A percentile compares a stretch with the other conserved stretches of the same genome.
Evolutionary conservation across 805 yeast species (phyloP).

Genomic region (Hanseniaspora osmophila): DNA sequence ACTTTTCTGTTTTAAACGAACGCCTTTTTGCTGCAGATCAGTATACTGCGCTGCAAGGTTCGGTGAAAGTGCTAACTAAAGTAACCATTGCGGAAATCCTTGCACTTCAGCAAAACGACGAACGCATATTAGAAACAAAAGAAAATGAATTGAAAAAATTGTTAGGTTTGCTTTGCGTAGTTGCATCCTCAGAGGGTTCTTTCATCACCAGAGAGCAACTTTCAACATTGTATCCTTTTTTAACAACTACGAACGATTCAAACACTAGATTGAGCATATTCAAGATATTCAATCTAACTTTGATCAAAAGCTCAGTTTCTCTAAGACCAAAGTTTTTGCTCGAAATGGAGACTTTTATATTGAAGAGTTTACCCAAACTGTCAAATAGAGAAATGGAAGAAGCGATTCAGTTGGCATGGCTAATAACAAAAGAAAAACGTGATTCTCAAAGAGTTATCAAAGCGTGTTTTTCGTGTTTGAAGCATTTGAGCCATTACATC

Average conservation of each 20-base stretch:
- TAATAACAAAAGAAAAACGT: slow-evolving; percentile 31
- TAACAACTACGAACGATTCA: slow-evolving; percentile 36
- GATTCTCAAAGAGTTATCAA: slow-evolving; percentile 38
- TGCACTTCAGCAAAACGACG: slow-evolving; percentile 20
- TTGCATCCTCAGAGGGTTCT: slow-evolving; percentile 34
- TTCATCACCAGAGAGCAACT: slow-evolving; percentile 57
- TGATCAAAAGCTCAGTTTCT: slow-evolving; percentile 27
- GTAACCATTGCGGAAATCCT: slow-evolving; percentile 16
- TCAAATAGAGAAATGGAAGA: slow-evolving; percentile 47
- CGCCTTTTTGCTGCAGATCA: slow-evolving; percentile 10
- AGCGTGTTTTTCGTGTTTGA: slow-evolving; percentile 52
- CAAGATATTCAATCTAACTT: slow-evolving; percentile 36
- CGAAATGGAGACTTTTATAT: slow-evolving; percentile 36
- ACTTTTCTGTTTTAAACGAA: slow-evolving; percentile 27
- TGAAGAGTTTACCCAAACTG: slow-evolving; percentile 45
- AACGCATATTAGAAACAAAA: slow-evolving; percentile 3
- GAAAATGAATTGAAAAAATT: slow-evolving; percentile 17
- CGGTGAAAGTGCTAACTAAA: slow-evolving; percentile 9
- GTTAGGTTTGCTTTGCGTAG: slow-evolving; percentile 31
- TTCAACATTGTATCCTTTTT: slow-evolving; percentile 46
- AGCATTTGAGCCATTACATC: slow-evolving; percentile 34
- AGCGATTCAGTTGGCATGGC: slow-evolving; percentile 61
- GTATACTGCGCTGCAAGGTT: slow-evolving; percentile 5
- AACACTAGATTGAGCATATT: slow-evolving; percentile 33
- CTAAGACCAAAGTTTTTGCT: slow-evolving; percentile 38